phyloP scores from a whole-genome alignment of 2,329 filamentous ascomycete species.

The Plenodomus tracheiphilus region DNA sequence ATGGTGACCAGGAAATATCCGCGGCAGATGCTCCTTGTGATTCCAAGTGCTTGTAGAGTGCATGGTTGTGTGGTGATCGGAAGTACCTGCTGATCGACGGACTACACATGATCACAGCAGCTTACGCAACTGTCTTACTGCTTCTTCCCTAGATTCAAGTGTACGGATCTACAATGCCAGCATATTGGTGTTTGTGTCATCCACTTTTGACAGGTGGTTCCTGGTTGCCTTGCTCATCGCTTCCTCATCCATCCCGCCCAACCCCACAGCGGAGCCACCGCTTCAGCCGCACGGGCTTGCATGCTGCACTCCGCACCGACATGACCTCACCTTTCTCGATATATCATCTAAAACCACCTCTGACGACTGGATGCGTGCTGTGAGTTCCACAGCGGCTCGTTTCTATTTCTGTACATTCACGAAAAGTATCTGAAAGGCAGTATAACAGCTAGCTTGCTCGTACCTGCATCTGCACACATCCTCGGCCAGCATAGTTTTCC shows the following conservation, averaged over 20 bases:
- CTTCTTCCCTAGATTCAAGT: too few species aligned
- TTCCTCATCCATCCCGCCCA: constrained; percentile 8
- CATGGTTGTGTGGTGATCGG: too few species aligned
- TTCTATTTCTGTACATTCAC: neutral
- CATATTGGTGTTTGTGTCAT: too few species aligned
- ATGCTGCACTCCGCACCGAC: constrained; percentile 3
- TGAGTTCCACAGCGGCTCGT: neutral
- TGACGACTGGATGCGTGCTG: neutral
- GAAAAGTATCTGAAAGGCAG: neutral
- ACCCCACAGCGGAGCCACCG: constrained; percentile 11
- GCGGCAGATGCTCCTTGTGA: too few species aligned
- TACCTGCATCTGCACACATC: too few species aligned
- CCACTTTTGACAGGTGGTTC: neutral
- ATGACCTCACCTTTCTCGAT: constrained; percentile 5
- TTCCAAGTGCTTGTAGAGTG: too few species aligned
- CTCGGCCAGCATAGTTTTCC: neutral
- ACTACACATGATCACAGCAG: too few species aligned
- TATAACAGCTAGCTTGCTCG: neutral
- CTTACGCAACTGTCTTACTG: too few species aligned
- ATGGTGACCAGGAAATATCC: too few species aligned
- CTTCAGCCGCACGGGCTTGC: constrained; percentile 15
- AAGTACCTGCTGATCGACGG: too few species aligned
- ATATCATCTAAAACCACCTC: neutral
- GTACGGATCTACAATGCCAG: too few species aligned
- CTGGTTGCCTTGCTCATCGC: constrained; percentile 6